Evolutionary conservation across 805 yeast species (phyloP).

Genomic region (Candida maesae): DNA sequence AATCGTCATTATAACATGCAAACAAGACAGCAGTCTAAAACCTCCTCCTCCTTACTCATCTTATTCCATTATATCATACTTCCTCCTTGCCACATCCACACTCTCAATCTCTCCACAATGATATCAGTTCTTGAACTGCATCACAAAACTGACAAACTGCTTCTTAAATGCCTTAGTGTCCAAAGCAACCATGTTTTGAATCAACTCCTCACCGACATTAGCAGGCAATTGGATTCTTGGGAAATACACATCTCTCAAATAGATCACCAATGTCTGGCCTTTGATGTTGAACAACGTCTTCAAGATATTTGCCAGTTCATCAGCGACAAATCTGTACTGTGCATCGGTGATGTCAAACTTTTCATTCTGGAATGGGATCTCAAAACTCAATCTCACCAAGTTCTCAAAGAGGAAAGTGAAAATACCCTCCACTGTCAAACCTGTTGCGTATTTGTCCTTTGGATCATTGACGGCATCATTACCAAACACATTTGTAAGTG

Average conservation of each 20-base stretch:
- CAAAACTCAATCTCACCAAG: constrained; percentile 64
- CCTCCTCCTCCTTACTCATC: neutral
- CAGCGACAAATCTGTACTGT: constrained; percentile 66
- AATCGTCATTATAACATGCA: constrained; percentile 2
- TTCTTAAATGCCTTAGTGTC: constrained; percentile 67
- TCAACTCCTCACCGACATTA: constrained; percentile 56
- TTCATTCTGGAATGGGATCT: constrained; percentile 70
- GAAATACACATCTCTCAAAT: constrained; percentile 47
- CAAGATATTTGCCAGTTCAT: constrained; percentile 70
- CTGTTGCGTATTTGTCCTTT: constrained; percentile 48
- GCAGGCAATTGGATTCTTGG: constrained; percentile 55
- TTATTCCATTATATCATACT: neutral
- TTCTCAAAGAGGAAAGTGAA: constrained; percentile 67
- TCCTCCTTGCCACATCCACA: neutral
- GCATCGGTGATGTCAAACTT: constrained; percentile 73
- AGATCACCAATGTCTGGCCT: constrained; percentile 45
- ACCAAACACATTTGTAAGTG: constrained; percentile 62
- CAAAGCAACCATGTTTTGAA: constrained; percentile 50
- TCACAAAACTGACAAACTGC: constrained; percentile 51
- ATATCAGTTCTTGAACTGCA: constrained; percentile 25
- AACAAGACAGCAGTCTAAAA: neutral
- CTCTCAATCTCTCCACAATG: neutral
- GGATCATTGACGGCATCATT: constrained; percentile 62
- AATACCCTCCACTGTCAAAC: constrained; percentile 58
- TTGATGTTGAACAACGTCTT: constrained; percentile 54